Percentiles rank a stretch among this genome's conserved stretches.
Evolutionary conservation across 208 protist genomes (phyloP).

Genomic region (Naegleria gruberi): DNA sequence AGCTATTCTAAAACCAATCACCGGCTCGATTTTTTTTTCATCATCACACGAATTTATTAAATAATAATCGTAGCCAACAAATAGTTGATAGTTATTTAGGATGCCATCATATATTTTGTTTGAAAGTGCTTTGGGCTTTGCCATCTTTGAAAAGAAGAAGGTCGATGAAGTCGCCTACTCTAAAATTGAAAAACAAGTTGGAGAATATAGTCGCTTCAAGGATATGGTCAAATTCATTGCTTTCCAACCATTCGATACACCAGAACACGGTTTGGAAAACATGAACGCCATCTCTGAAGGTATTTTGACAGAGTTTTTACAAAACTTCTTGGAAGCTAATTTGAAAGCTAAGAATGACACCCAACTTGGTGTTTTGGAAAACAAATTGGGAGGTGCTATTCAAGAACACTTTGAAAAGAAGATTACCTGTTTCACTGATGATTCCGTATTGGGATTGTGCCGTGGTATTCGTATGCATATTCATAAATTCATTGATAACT

Average conservation of each 20-base stretch:
- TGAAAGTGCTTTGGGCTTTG: conserved; percentile 92
- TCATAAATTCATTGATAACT: conserved; percentile 77
- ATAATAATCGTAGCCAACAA: too few species aligned
- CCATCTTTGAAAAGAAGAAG: conserved; percentile 83
- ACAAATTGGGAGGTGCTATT: conserved; percentile 88
- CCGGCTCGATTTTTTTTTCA: too few species aligned
- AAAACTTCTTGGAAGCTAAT: conserved; percentile 85
- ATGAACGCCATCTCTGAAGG: conserved; percentile 93
- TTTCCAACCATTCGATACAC: conserved; percentile 89
- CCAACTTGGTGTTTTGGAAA: conserved; percentile 85
- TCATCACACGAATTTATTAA: too few species aligned
- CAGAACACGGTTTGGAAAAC: conserved; percentile 95
- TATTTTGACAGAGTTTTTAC: conserved; percentile 68
- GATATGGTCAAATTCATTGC: conserved; percentile 87
- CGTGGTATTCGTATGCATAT: conserved; percentile 92
- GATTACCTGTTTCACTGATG: conserved; percentile 58
- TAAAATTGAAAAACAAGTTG: conserved; percentile 79
- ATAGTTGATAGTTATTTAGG: too few species aligned
- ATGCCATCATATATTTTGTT: conserved; percentile 68
- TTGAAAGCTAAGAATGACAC: conserved; percentile 62
- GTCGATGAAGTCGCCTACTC: conserved; percentile 85
- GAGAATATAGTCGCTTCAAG: conserved; percentile 81
- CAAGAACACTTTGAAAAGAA: conserved; percentile 71
- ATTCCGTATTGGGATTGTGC: conserved; percentile 63
- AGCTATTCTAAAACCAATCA: too few species aligned